A percentile compares a stretch with the other conserved stretches of the same genome.
These are phyloP conservation scores for Naumovozyma baii DNA, from an alignment of 805 yeast species.

Conservation along the genomic window DNA sequence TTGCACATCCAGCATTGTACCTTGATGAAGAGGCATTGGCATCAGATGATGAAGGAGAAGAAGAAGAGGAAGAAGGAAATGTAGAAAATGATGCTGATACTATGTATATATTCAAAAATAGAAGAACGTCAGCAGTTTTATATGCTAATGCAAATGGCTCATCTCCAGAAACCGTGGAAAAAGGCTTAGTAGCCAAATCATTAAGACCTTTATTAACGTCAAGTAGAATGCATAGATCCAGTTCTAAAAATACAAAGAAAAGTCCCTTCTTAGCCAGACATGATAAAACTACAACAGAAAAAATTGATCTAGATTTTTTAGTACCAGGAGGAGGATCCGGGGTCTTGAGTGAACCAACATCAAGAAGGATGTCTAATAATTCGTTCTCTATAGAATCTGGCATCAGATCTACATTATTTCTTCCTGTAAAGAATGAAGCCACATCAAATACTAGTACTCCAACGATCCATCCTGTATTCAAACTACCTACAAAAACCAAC, in stretches of 20 bases:
- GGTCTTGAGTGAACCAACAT: slow-evolving; percentile 8
- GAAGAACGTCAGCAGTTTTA: slow-evolving; percentile 23
- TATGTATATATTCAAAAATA: slow-evolving; percentile 2
- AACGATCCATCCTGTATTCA: slow-evolving; percentile 34
- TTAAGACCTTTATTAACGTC: slow-evolving; percentile 8
- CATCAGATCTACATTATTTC: slow-evolving; percentile 23
- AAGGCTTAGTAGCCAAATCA: slow-evolving; percentile 10
- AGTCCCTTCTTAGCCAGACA: slow-evolving; percentile 3
- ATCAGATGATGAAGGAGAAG: slow-evolving; percentile 27
- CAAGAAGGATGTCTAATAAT: slow-evolving; percentile 28
- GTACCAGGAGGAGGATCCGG: not conserved
- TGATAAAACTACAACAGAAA: not conserved
- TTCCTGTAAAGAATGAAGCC: too few species aligned
- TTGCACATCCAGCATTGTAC: slow-evolving; percentile 12
- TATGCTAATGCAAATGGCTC: slow-evolving; percentile 19
- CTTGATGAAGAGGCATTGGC: slow-evolving; percentile 34
- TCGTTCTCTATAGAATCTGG: slow-evolving; percentile 31
- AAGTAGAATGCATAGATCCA: slow-evolving; percentile 11
- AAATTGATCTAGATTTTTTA: not conserved
- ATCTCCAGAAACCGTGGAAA: slow-evolving; percentile 12
- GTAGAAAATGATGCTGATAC: slow-evolving; percentile 12
- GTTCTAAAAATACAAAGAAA: slow-evolving; percentile 7
- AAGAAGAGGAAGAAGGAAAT: slow-evolving; percentile 17
- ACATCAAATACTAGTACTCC: too few species aligned
- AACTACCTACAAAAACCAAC: slow-evolving; percentile 15